Conservation (phyloP, 352 stramenopile species). For the Blastocystis sp. region DNA sequence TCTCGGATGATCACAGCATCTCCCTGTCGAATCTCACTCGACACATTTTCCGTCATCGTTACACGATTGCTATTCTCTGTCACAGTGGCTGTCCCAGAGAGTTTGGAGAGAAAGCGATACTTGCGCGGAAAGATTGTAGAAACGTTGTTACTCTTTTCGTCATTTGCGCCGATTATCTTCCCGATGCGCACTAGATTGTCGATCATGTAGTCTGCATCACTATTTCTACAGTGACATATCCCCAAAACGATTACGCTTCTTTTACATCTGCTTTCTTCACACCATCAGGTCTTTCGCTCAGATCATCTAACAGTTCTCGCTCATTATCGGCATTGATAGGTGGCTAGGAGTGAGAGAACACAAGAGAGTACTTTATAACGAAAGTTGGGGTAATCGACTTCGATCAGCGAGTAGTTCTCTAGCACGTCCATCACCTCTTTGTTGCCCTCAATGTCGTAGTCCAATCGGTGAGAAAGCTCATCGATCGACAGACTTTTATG, state of each 20-base stretch:
- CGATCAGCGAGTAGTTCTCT: neutral
- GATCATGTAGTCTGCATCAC: neutral
- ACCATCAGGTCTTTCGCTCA: neutral
- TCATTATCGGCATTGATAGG: conserved; percentile 2
- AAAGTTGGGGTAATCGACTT: neutral
- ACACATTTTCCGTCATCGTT: conserved; percentile 43
- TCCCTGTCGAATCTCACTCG: conserved; percentile 2
- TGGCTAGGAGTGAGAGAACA: neutral
- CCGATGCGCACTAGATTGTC: neutral
- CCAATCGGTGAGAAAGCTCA: neutral
- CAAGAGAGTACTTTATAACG: neutral
- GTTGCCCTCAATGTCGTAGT: conserved; percentile 16
- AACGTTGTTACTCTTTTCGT: conserved; percentile 23
- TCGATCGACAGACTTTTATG: neutral
- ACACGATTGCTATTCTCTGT: neutral
- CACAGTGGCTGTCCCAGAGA: conserved; percentile 41
- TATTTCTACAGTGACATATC: neutral
- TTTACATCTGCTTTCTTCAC: neutral
- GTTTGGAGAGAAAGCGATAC: neutral
- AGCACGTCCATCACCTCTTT: conserved; percentile 2
- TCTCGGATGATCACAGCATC: conserved; percentile 1
- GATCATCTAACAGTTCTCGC: neutral
- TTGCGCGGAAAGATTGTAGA: neutral
- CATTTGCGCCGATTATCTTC: conserved; percentile 3
- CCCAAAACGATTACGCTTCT: neutral